phyloP scores from a whole-genome alignment of 2,329 filamentous ascomycete species.

The Gliomastix tumulicola region DNA sequence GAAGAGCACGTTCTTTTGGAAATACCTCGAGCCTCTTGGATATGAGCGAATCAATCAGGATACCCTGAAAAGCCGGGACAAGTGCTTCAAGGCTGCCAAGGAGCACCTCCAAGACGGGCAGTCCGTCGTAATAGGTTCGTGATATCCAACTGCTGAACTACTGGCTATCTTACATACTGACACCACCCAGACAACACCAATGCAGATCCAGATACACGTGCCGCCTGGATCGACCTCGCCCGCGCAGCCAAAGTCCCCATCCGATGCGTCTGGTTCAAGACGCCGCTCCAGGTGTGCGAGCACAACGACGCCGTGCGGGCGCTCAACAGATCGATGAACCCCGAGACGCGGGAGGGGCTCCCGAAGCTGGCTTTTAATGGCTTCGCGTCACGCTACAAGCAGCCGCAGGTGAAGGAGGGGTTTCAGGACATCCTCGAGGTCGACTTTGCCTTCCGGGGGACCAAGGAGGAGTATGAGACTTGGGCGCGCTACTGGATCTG shows the following conservation, averaged over 20 bases:
- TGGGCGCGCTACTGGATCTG: conserved; percentile 77
- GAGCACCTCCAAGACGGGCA: conserved; percentile 56
- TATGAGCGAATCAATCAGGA: conserved; percentile 92
- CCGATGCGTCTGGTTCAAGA: conserved; percentile 80
- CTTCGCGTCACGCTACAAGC: conserved; percentile 66
- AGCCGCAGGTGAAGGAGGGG: conserved; percentile 68
- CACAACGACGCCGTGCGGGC: conserved; percentile 86
- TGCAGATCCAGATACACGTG: conserved; percentile 67
- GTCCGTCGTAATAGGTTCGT: conserved; percentile 72
- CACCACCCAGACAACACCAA: conserved; percentile 84
- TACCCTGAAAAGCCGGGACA: conserved; percentile 65
- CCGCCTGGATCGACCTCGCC: conserved; percentile 73
- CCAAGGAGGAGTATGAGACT: conserved; percentile 56
- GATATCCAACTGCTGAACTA: conserved; percentile 3
- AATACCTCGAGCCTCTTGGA: conserved; percentile 65
- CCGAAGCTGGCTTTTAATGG: conserved; percentile 75
- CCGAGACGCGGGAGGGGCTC: conserved; percentile 67
- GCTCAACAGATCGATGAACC: conserved; percentile 67
- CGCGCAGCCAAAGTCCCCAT: conserved; percentile 65
- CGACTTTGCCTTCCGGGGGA: conserved; percentile 70
- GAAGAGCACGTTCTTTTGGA: conserved; percentile 88
- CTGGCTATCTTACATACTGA: conserved; percentile 6
- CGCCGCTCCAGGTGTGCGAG: conserved; percentile 60
- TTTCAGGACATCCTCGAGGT: conserved; percentile 74
- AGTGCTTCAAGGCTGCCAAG: conserved; percentile 65